A percentile compares a stretch with the other conserved stretches of the same genome.
Conservation (phyloP, 1,284 basidiomycete species). For the Microbotryum violaceum region DNA sequence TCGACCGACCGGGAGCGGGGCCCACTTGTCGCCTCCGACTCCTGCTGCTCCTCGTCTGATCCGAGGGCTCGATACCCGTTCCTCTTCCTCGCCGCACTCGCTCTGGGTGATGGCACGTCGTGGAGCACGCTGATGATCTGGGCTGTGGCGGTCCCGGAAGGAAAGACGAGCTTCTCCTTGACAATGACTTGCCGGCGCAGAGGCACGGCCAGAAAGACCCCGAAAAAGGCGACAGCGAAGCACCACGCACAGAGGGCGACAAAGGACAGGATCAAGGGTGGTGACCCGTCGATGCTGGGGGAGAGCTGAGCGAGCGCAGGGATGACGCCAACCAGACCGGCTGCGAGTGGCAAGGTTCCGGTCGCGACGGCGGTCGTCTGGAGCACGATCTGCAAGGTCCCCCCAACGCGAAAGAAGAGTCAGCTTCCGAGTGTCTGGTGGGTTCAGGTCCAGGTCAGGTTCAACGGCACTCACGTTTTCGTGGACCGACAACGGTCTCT, state of each 20-base stretch:
- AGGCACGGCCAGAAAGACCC: constrained; percentile 88
- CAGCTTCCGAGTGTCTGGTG: no score
- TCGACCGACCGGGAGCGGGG: constrained; percentile 49
- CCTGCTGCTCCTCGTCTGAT: not conserved
- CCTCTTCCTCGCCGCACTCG: not conserved
- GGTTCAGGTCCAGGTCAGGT: no score
- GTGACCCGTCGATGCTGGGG: constrained; percentile 63
- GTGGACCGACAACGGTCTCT: constrained; percentile 63
- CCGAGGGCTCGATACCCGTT: not conserved
- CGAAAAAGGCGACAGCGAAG: constrained; percentile 82
- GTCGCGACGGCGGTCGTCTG: constrained; percentile 92
- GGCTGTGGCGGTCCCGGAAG: constrained; percentile 89
- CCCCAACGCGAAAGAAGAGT: no score
- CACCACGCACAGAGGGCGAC: constrained; percentile 70
- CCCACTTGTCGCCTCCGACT: constrained; percentile 44
- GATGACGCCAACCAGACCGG: constrained; percentile 89
- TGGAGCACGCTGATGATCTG: constrained; percentile 92
- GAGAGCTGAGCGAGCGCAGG: constrained; percentile 77
- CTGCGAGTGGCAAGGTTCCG: constrained; percentile 74
- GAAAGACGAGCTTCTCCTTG: constrained; percentile 86
- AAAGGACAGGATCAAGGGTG: constrained; percentile 67
- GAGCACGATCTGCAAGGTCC: constrained; percentile 53
- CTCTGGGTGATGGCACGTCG: constrained; percentile 50
- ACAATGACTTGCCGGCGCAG: constrained; percentile 91
- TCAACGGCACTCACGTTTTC: constrained; percentile 54